These are phyloP conservation scores for Fusarium sp. DNA, from an alignment of 2,329 filamentous ascomycete species.

Conservation along the genomic window DNA sequence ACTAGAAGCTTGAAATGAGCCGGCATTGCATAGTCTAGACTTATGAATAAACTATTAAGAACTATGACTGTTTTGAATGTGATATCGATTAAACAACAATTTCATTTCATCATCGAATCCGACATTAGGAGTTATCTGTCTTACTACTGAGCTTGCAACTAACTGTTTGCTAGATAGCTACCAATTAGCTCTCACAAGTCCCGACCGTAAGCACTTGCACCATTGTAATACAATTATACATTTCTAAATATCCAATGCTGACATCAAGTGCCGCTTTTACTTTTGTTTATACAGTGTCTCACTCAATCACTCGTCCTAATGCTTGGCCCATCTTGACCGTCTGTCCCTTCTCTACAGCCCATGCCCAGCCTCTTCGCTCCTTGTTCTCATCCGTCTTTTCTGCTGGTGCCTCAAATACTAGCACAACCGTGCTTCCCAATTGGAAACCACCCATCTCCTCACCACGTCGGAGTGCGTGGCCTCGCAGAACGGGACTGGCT, in stretches of 20 bases:
- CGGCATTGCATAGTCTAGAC: background rate
- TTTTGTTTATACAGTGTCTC: constrained; percentile 35
- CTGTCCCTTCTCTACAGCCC: constrained; percentile 89
- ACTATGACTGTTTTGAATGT: background rate
- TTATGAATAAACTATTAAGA: constrained; percentile 5
- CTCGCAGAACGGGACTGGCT: constrained; percentile 81
- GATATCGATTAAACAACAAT: background rate
- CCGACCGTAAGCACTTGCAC: background rate
- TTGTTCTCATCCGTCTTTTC: constrained; percentile 65
- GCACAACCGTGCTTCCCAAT: constrained; percentile 91
- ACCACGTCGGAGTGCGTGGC: constrained; percentile 85
- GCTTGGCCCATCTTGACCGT: constrained; percentile 90
- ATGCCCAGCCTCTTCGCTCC: constrained; percentile 79
- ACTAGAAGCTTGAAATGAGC: constrained; percentile 13
- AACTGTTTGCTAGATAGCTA: background rate
- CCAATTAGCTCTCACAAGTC: background rate
- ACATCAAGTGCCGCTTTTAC: constrained; percentile 14
- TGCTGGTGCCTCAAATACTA: constrained; percentile 93
- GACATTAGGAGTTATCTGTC: background rate
- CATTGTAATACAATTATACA: constrained; percentile 20
- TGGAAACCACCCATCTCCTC: constrained; percentile 99
- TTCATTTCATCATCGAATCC: too few species aligned
- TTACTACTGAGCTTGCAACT: background rate
- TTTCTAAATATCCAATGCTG: constrained; percentile 26
- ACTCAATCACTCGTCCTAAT: constrained; percentile 78